Evolutionary conservation across 495 filamentous ascomycete species (phyloP).

Genomic region (Lophium mytilinum): DNA sequence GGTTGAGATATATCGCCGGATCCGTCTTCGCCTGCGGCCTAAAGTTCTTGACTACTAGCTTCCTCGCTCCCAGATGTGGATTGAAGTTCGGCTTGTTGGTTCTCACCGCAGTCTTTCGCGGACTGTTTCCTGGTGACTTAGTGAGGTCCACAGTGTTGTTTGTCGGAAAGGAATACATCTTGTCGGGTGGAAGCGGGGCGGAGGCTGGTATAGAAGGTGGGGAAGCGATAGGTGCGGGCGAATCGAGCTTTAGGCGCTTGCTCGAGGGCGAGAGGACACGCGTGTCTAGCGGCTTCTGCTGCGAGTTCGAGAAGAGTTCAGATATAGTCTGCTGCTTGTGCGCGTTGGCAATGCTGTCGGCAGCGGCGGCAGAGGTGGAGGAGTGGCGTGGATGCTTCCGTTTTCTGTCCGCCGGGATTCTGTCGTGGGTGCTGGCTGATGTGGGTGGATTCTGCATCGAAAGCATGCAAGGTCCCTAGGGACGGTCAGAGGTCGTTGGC

Average conservation of each 20-base stretch:
- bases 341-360: not conserved
- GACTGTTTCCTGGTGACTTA: slow-evolving; percentile 1
- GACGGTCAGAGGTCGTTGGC: not conserved
- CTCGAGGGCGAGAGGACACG: slow-evolving; percentile 8
- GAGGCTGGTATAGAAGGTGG: slow-evolving; percentile 13
- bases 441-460: slow-evolving; percentile 1
- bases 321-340: slow-evolving; percentile 9
- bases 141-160: slow-evolving; percentile 4
- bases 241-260: slow-evolving; percentile 21
- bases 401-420: slow-evolving; percentile 13
- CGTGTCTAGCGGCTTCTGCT: slow-evolving; percentile 11
- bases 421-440: not conserved
- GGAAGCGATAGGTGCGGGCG: not conserved
- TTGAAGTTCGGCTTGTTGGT: slow-evolving; percentile 36
- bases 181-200: slow-evolving; percentile 3
- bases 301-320: slow-evolving; percentile 18
- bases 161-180: slow-evolving; percentile 9
- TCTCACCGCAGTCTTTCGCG: slow-evolving; percentile 10
- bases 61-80: slow-evolving; percentile 60
- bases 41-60: slow-evolving; percentile 81
- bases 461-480: not conserved
- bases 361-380: not conserved
- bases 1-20: slow-evolving; percentile 63
- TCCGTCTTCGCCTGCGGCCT: slow-evolving; percentile 49
- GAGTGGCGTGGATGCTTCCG: slow-evolving; percentile 13